Percentiles rank a stretch among this genome's conserved stretches.
phyloP scores from a whole-genome alignment of 2,329 filamentous ascomycete species.

The Fusarium sp. region DNA sequence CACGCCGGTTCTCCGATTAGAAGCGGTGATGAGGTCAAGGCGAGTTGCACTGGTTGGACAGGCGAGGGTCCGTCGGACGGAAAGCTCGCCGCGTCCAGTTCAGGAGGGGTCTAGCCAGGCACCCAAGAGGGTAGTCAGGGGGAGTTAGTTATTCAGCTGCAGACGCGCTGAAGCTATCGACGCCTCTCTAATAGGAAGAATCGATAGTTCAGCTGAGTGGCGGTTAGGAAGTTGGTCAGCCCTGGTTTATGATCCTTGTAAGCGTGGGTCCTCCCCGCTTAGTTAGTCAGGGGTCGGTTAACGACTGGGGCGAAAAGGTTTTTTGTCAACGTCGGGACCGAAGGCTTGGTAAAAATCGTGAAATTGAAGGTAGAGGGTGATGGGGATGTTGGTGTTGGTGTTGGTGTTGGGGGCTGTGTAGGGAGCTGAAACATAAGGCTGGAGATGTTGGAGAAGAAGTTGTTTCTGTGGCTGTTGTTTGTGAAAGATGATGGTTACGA shows the following conservation, averaged over 20 bases:
- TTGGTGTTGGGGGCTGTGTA: background rate
- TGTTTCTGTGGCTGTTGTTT: background rate
- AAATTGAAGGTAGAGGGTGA: background rate
- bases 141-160: slow-evolving; percentile 4
- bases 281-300: background rate
- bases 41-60: background rate
- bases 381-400: background rate
- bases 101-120: slow-evolving; percentile 5
- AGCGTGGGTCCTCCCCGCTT: background rate
- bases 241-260: background rate
- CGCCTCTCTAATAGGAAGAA: slow-evolving; percentile 20
- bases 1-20: background rate
- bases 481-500: background rate
- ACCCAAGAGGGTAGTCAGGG: background rate
- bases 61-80: background rate
- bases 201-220: slow-evolving; percentile 24
- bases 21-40: background rate
- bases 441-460: background rate
- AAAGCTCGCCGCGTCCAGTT: slow-evolving; percentile 2
- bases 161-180: slow-evolving; percentile 23
- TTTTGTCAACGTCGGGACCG: background rate
- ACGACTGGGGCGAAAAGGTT: background rate
- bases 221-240: background rate
- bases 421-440: background rate
- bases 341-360: background rate